Base-by-base conservation (phyloP, 257 asterid genomes). In the Gentiana straminea region DNA sequence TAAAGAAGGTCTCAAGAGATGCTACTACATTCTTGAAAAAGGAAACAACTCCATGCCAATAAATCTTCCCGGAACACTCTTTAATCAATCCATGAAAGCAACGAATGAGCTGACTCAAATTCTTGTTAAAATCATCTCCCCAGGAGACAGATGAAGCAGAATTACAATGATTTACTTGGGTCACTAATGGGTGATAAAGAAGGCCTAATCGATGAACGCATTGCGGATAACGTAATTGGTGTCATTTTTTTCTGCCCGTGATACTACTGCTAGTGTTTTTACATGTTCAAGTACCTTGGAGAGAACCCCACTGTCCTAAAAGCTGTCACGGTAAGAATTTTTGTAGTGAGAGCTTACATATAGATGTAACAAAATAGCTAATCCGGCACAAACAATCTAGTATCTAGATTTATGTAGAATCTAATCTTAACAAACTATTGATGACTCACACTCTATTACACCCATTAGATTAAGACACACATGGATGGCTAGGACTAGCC, bases 31-130 rank as follows among this genome's bases (percentile, higher is more conserved):
- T n/a, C n/a, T n/a, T n/a, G n/a, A n/a, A n/a, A n/a, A n/a, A n/a
- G n/a, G n/a, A n/a, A n/a, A n/a, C n/a, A n/a, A 85, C 45, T 85
- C 91, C 6, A 79, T 85, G 88, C 84, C 94, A 7, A 66, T 82
- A 10, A 80, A 85, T 35, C 58, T 85, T 4, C 94, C 89, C 0
- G 94, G 94, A 2, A 78, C 92, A 15, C 86, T 85, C 24, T 85
- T 82, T 65, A 69, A 82, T 81, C 76, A 80, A 49, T 77, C 94
- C 56, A 82, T 85, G 91, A 82, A 82, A 43, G 91, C 91, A 2
- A 72, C 88, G 52, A 80, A 78, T 69, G 86, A 83, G 44, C 36
- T 83, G 1, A 73, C 92, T 2, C 70, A 66, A 44, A 83, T 80
- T 57, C 52, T 83, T 64, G 78, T 84, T 0, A 73, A 78, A 51